These are phyloP conservation scores for Thinopyrum elongatum DNA, from an alignment of 176 grass and related monocot genomes.

Conservation along the genomic window DNA sequence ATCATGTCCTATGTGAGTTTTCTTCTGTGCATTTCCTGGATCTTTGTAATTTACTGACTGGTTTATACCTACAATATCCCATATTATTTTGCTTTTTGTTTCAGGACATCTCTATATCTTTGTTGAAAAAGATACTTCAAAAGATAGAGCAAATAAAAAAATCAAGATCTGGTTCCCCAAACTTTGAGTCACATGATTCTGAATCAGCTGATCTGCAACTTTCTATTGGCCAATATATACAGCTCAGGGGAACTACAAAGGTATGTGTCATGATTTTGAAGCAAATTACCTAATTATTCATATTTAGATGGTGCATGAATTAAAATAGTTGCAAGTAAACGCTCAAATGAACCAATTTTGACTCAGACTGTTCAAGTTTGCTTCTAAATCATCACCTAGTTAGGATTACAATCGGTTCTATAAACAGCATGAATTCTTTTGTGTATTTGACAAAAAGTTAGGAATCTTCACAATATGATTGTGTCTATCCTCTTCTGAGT, in stretches of 20 bases:
- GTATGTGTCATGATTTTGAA: slow-evolving; percentile 37
- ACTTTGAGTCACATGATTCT: slow-evolving; percentile 73
- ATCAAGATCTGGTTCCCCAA: slow-evolving; percentile 76
- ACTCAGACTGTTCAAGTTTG: not conserved
- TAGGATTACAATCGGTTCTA: not conserved
- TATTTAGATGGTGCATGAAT: slow-evolving; percentile 23
- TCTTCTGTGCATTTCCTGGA: slow-evolving; percentile 5
- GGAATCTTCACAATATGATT: not conserved
- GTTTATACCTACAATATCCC: slow-evolving; percentile 10
- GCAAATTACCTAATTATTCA: not conserved
- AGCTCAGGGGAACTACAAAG: slow-evolving; percentile 83
- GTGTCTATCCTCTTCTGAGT: not conserved
- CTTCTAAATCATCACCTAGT: not conserved
- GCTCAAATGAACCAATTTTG: slow-evolving; percentile 1
- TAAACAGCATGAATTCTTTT: not conserved
- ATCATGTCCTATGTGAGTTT: slow-evolving; percentile 87
- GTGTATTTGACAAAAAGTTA: not conserved
- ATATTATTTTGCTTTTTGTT: slow-evolving; percentile 38
- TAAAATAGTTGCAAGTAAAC: not conserved
- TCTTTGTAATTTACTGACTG: slow-evolving; percentile 23
- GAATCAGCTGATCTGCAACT: slow-evolving; percentile 76
- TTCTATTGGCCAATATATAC: slow-evolving; percentile 66
- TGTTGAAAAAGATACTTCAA: slow-evolving; percentile 78
- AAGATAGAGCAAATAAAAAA: slow-evolving; percentile 95
- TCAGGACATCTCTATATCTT: slow-evolving; percentile 75